phyloP scores from a whole-genome alignment of 2,329 filamentous ascomycete species.

The Epichloe amarillans region DNA sequence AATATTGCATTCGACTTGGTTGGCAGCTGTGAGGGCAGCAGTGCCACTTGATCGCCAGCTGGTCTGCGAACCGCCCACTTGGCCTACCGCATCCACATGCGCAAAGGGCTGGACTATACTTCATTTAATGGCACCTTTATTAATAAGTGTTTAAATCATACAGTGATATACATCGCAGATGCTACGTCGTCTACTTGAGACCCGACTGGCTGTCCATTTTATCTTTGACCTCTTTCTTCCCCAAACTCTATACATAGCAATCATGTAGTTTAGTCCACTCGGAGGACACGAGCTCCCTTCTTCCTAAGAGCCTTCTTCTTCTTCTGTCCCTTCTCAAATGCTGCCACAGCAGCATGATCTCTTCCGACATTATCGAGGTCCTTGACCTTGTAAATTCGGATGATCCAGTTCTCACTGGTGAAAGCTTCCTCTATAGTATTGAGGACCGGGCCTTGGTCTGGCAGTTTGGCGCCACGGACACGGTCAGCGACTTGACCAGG shows the following conservation, averaged over 20 bases:
- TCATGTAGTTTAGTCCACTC: constrained; percentile 46
- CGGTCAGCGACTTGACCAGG: constrained; percentile 81
- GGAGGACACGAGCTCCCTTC: constrained; percentile 55
- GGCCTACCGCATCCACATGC: not conserved
- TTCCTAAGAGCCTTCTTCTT: constrained; percentile 67
- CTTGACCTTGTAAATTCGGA: constrained; percentile 99
- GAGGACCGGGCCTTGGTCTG: constrained; percentile 72
- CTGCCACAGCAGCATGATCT: constrained; percentile 57
- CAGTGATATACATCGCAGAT: constrained; percentile 26
- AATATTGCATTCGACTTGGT: not conserved
- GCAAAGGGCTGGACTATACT: not conserved
- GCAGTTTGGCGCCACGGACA: constrained; percentile 68
- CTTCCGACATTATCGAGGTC: constrained; percentile 92
- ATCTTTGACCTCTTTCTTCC: constrained; percentile 11
- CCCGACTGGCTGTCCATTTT: not conserved
- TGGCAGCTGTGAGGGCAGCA: not conserved
- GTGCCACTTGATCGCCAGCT: constrained; percentile 1
- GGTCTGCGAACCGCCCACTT: not conserved
- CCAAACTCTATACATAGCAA: constrained; percentile 2
- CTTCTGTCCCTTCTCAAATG: constrained; percentile 70
- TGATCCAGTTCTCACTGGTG: constrained; percentile 99
- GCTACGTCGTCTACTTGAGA: constrained; percentile 1
- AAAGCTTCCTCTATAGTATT: constrained; percentile 92
- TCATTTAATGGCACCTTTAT: constrained; percentile 1
- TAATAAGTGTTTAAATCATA: constrained; percentile 14